Conservation (phyloP, 352 stramenopile species). For the Globisporangium mamillatum region DNA sequence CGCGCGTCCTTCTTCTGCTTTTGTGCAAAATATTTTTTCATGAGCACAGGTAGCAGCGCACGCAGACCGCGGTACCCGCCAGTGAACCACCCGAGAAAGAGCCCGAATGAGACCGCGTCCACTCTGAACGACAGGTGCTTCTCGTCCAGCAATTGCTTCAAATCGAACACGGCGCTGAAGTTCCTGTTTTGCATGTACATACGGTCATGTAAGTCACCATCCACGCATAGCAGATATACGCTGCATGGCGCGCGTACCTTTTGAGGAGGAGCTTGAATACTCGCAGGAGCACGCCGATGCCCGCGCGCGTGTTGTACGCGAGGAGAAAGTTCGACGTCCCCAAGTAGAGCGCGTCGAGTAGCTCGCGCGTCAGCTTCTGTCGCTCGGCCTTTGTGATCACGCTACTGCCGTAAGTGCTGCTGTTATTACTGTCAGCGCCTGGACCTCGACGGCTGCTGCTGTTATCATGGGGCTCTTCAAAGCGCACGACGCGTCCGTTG, state of each 20-base stretch:
- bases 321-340: conserved; percentile 84
- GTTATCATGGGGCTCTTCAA: neutral
- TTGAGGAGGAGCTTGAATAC: conserved; percentile 65
- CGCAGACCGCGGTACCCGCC: conserved; percentile 66
- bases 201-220: no score
- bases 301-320: conserved; percentile 84
- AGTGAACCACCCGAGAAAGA: conserved; percentile 86
- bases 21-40: conserved; percentile 28
- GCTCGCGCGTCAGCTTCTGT: conserved; percentile 43
- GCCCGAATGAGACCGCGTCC: conserved; percentile 79
- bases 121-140: conserved; percentile 76
- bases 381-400: conserved; percentile 18
- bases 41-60: conserved; percentile 47
- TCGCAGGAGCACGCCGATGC: conserved; percentile 68
- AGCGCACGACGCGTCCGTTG: conserved; percentile 11
- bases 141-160: conserved; percentile 70
- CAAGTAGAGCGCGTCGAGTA: conserved; percentile 68
- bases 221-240: no score
- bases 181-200: conserved; percentile 25
- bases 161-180: conserved; percentile 44
- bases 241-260: conserved; percentile 22
- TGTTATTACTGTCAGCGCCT: neutral
- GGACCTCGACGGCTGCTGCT: neutral
- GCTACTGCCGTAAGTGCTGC: neutral
- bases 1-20: neutral